Evolutionary conservation across 306 rosid genomes (phyloP), one percentile per base, ranked within the genome.

Genomic region (Albizia julibrissin): DNA sequence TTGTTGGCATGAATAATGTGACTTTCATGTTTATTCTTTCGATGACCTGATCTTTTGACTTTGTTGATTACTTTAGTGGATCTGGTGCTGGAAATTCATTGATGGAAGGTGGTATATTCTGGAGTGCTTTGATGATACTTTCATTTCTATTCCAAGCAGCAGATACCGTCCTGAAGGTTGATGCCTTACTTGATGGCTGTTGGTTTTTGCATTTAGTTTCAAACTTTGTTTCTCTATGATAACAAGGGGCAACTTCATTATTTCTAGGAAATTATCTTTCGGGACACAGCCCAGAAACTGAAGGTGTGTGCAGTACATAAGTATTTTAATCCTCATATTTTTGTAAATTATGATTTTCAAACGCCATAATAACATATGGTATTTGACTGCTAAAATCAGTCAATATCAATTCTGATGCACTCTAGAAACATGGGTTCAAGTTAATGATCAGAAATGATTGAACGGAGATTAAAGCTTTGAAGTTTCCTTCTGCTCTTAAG

Each of bases 121-220:
- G 98, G 98, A 92, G 92, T 81, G 84, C 90, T 89, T 71, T 94
- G 89, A 94, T 94, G 98, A 91, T 90, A 73, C 68, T 92, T 84
- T 94, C 98, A 64, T 94, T 92, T 86, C 89, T 91, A 58, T 88
- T 94, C 81, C 98, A 92, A 90, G 98, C 98, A 21, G 97, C 97
- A 31, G 94, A 87, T 83, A 90, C 97, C 0, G 93, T 94, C 46
- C 61, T 94, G 75, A 94, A 94, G 98, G 98, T 94, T 84, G 80
- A 83, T 80, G 72, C 34, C 67, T 64, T 76, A 75, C 76, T 72
- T 37, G 49, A 68, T 61, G 76, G 27, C 76, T 67, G 52, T 68
- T 69, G 66, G 72, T 71, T 79, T 65, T 68, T 79, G 72, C 72
- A 71, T 71, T 24, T 62, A 62, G 59, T 79, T 73, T 69, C 61